Percentiles rank a stretch among this genome's conserved stretches.
Evolutionary conservation across 352 stramenopile genomes (phyloP).

Genomic region (Pythium sukuiense): DNA sequence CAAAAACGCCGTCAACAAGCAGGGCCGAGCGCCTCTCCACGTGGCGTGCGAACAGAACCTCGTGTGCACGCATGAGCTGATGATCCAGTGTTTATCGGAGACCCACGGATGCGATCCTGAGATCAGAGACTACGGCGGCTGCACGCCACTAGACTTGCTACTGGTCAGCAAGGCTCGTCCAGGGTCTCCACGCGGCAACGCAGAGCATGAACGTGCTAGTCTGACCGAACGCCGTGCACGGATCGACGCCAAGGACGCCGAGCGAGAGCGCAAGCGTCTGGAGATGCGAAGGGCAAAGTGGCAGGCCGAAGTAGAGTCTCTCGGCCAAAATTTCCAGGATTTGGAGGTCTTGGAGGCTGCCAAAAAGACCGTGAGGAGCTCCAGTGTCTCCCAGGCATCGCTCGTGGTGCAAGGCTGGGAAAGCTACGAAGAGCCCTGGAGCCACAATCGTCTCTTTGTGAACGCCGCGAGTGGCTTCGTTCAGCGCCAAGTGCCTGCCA

Average conservation of each 20-base stretch:
- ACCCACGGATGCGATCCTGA: conserved; percentile 56
- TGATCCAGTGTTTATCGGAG: conserved; percentile 55
- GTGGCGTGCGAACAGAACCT: conserved; percentile 81
- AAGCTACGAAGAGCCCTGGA: conserved; percentile 55
- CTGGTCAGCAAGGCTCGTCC: conserved; percentile 52
- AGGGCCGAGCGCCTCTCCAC: conserved; percentile 66
- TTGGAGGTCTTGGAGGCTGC: conserved; percentile 49
- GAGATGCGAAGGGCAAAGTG: conserved; percentile 34
- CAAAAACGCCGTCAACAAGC: conserved; percentile 61
- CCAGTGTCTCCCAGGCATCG: neutral
- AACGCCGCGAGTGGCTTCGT: conserved; percentile 60
- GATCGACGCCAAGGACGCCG: conserved; percentile 27
- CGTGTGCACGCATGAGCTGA: conserved; percentile 73
- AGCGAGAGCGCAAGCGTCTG: conserved; percentile 37
- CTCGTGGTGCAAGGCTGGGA: conserved; percentile 36
- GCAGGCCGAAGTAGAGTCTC: conserved; percentile 41
- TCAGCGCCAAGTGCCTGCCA: conserved; percentile 56
- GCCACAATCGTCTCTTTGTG: conserved; percentile 61
- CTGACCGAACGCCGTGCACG: conserved; percentile 36
- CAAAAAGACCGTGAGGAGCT: conserved; percentile 36
- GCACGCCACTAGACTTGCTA: conserved; percentile 43
- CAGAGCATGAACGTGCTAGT: conserved; percentile 30
- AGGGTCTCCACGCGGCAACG: conserved; percentile 54
- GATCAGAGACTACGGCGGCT: conserved; percentile 47
- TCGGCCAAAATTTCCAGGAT: conserved; percentile 50